Base-by-base conservation (phyloP, 1,284 basidiomycete species). In the Mycena citricolor region DNA sequence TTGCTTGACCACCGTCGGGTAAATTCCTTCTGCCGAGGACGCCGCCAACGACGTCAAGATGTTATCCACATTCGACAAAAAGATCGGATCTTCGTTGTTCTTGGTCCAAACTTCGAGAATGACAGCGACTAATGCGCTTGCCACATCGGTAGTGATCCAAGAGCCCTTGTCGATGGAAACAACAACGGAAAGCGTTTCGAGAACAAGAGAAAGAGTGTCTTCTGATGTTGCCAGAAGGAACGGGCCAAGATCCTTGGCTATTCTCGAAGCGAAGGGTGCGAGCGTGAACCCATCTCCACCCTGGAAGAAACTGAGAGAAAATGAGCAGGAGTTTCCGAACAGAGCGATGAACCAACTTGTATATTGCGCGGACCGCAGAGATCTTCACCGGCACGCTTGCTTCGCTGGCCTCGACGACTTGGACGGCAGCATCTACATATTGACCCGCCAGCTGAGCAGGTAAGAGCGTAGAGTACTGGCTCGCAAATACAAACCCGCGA, bases 401-500 rank as follows among this genome's bases (percentile, higher is more conserved):
- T 20, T 79, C 75, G 16, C 62, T 59, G 0, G 82, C 76, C 60
- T 93, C 90, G n/a, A 98, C 76, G 2, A 90, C 90, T 31, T 84
- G 78, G 22, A 95, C 75, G 0, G 94, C 90, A 5, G 90, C 90
- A 17, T 86, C 80, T 24, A 99, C 73, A 60, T 97, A 97, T 59
- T 92, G 89, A 1, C 78, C 77, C 2, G 86, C 83, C 31, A 93
- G 71, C 42, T 82, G 73, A 2, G 73, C 56, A 0, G 91, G 86
- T 7, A 98, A 71, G 4, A 85, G 65, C 47, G 81, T 80, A 1
- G 90, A 79, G 58, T 84, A 97, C 61, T 94, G 88, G 57, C 90
- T 93, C 0, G 93, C 92, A 58, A 98, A 95, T 29, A 98, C 90
- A 52, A 98, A 97, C 2, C 85, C 89, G 44, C 95, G 78, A 8